phyloP scores from a whole-genome alignment of 177 flowering plant genomes.

The Vitis hybrid region DNA sequence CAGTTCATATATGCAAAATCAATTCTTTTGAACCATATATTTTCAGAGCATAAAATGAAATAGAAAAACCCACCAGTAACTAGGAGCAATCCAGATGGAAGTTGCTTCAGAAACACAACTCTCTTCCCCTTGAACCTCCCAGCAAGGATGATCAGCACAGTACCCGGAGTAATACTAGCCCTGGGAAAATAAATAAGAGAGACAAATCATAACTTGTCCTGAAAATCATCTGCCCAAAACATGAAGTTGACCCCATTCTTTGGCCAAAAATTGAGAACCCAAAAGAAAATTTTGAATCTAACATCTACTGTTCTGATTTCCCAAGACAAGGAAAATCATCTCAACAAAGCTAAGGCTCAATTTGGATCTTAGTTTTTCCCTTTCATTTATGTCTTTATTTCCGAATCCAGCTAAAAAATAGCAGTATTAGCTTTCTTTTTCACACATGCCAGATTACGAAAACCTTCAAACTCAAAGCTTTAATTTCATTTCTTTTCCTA shows the following conservation, averaged over 20 bases:
- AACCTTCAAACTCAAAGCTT: no score
- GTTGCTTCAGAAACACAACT: constrained; percentile 81
- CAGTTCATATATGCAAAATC: background rate
- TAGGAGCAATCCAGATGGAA: constrained; percentile 60
- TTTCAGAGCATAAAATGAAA: background rate
- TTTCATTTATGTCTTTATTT: no score
- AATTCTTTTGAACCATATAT: background rate
- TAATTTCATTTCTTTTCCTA: no score
- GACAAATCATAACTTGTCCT: background rate
- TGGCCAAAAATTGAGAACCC: background rate
- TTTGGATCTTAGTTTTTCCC: no score
- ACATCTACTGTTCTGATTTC: background rate
- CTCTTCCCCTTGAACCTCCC: constrained; percentile 88
- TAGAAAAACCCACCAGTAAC: constrained; percentile 40
- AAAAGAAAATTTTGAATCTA: background rate
- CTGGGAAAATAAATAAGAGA: constrained; percentile 26
- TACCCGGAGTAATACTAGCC: constrained; percentile 77
- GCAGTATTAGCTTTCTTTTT: no score
- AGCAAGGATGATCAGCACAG: constrained; percentile 61
- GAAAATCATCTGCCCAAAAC: background rate
- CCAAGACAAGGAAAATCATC: background rate
- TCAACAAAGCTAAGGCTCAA: no score
- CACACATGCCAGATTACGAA: no score
- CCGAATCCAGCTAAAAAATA: no score
- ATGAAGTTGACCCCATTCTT: no score